Evolutionary conservation across 2,329 filamentous ascomycete species (phyloP).

Genomic region (Aureobasidium sp.): DNA sequence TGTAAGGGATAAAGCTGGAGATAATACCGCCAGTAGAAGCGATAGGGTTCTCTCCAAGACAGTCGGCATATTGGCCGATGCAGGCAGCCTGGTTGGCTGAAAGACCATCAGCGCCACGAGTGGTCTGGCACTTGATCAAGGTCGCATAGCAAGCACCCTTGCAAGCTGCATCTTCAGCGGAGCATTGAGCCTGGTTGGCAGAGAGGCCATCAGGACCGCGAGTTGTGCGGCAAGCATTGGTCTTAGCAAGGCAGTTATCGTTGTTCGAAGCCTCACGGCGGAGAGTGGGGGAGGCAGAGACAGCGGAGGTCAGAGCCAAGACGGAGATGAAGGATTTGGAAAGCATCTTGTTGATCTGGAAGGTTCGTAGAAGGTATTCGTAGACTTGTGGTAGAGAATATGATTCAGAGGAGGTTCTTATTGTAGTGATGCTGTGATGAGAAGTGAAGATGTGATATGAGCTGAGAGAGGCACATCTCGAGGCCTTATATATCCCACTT

Average conservation of each 20-base stretch:
- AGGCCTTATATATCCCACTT: constrained; percentile 1
- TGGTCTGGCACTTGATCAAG: background rate
- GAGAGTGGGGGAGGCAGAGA: constrained; percentile 6
- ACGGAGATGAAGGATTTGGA: background rate
- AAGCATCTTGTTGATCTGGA: constrained; percentile 1
- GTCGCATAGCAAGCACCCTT: background rate
- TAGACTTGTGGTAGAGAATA: no score
- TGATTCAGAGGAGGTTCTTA: background rate
- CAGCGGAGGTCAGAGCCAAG: constrained; percentile 6
- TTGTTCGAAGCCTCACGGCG: background rate
- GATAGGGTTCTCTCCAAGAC: constrained; percentile 13
- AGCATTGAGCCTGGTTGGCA: background rate
- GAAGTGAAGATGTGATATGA: background rate
- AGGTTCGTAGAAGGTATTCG: background rate
- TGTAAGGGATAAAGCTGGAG: background rate
- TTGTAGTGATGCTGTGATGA: background rate
- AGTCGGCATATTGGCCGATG: background rate
- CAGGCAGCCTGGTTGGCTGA: constrained; percentile 8
- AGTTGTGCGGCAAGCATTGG: background rate
- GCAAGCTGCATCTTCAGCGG: background rate
- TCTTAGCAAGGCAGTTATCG: background rate
- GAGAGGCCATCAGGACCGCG: background rate
- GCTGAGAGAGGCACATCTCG: background rate
- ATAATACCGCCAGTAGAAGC: background rate
- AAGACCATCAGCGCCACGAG: background rate